Conservation (phyloP, 106 monocot genomes). For the Allium fistulosum region DNA sequence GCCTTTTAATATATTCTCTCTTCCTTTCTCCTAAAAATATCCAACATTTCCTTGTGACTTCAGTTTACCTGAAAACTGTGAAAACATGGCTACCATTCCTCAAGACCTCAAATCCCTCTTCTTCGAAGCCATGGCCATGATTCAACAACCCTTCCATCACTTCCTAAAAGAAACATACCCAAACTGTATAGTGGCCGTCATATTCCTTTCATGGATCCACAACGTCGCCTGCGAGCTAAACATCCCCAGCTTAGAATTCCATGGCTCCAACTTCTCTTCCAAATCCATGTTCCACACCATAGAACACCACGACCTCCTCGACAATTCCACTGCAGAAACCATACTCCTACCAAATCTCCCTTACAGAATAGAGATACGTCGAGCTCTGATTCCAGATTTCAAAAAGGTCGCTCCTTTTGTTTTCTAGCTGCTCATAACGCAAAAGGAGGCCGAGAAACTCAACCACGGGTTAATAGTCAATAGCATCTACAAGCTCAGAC, state of each 20-base stretch:
- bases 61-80: too few species aligned
- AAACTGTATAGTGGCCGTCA: not conserved
- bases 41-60: not conserved
- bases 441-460: too few species aligned
- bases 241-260: conserved; percentile 5
- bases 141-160: not conserved
- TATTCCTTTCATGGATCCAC: too few species aligned
- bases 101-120: not conserved
- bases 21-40: not conserved
- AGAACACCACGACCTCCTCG: not conserved
- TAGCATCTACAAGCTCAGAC: too few species aligned
- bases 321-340: not conserved
- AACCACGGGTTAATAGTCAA: too few species aligned
- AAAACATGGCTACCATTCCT: too few species aligned
- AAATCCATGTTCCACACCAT: not conserved
- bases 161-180: not conserved
- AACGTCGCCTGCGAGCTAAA: too few species aligned
- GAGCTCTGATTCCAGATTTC: not conserved
- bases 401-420: too few species aligned
- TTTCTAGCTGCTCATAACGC: too few species aligned
- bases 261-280: conserved; percentile 5
- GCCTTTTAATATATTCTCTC: too few species aligned
- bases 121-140: not conserved
- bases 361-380: not conserved
- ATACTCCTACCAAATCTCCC: not conserved